Conservation (phyloP, 1,284 basidiomycete genomes). For the Macrocystidia cucumis region DNA sequence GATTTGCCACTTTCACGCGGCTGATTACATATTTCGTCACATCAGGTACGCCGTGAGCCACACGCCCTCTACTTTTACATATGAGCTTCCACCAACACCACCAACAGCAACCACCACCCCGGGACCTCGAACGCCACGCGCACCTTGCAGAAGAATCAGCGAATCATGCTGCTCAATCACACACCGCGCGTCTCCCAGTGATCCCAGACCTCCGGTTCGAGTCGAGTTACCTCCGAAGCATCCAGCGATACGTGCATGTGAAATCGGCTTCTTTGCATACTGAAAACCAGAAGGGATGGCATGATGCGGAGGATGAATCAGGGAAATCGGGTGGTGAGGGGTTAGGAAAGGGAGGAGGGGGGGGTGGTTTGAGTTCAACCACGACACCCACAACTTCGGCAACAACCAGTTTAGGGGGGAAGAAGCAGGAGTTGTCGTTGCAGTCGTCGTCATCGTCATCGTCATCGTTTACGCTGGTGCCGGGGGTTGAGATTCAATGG, state of each 20-base stretch:
- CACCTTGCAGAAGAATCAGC: background rate
- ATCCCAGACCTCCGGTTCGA: conserved; percentile 73
- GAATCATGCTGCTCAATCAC: conserved; percentile 8
- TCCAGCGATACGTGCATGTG: conserved; percentile 48
- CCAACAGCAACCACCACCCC: background rate
- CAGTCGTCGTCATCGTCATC: too few species aligned
- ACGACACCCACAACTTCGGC: conserved; percentile 13
- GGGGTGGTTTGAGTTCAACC: conserved; percentile 15
- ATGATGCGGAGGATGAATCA: too few species aligned
- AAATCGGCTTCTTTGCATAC: too few species aligned
- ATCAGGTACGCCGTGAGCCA: too few species aligned
- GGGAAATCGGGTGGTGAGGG: conserved; percentile 7
- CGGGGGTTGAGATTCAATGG: conserved; percentile 55
- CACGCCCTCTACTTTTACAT: too few species aligned
- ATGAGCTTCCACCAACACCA: too few species aligned
- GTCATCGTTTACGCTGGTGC: too few species aligned
- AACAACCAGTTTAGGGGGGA: too few species aligned
- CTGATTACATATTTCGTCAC: too few species aligned
- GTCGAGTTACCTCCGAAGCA: conserved; percentile 54
- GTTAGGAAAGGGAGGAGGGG: conserved; percentile 16
- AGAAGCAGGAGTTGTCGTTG: too few species aligned
- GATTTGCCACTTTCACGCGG: too few species aligned
- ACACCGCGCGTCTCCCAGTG: conserved; percentile 24
- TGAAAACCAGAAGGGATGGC: too few species aligned
- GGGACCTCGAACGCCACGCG: background rate